Percentiles rank a stretch among this genome's conserved stretches.
Conservation (phyloP, 140 eudicot genomes). For the Ambrosia hybrid region DNA sequence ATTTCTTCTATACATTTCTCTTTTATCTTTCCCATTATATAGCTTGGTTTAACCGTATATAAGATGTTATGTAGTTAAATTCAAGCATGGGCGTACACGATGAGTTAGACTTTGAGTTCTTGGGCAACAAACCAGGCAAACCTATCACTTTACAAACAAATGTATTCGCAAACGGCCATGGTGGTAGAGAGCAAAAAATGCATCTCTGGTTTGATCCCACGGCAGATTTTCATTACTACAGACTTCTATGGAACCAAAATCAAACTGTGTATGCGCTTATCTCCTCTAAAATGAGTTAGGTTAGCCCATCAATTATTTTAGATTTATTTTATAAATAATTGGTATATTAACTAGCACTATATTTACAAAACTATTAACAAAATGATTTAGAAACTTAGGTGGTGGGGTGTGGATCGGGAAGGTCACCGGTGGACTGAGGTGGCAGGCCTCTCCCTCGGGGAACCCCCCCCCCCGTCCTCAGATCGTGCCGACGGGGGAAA, state of each 20-base stretch:
- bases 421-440: no score
- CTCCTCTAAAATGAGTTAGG: neutral
- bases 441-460: no score
- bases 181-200: constrained; percentile 64
- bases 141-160: constrained; percentile 55
- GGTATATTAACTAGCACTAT: no score
- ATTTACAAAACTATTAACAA: no score
- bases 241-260: constrained; percentile 63
- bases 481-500: no score
- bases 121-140: constrained; percentile 58
- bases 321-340: no score
- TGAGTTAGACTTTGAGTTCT: constrained; percentile 77
- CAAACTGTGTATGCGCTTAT: constrained; percentile 60
- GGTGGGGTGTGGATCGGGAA: no score
- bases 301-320: neutral
- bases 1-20: neutral
- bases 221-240: constrained; percentile 52
- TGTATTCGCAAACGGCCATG: constrained; percentile 49
- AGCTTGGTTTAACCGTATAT: neutral
- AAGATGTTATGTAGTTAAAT: constrained; percentile 37
- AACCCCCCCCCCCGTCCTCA: no score
- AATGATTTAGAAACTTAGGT: no score
- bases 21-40: neutral
- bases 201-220: constrained; percentile 78
- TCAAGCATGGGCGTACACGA: constrained; percentile 40